Conservation (phyloP, 169 alveolate species). For the Plasmodium cynomolgi region DNA sequence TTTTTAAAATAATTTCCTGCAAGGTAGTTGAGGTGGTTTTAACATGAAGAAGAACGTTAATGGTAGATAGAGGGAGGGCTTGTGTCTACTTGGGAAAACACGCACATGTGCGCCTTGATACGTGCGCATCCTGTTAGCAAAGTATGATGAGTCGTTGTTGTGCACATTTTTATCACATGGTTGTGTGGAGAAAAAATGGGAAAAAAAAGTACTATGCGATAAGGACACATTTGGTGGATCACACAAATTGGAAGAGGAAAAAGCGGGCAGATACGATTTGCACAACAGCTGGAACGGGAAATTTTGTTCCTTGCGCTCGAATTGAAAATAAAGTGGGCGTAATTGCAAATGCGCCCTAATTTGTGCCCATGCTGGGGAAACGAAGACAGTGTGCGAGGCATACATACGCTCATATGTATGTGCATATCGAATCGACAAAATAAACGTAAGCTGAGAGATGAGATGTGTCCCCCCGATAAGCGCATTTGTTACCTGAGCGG, state of each 20-base stretch:
- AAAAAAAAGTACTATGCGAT: neutral
- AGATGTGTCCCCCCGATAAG: neutral
- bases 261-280: neutral
- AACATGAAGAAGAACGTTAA: neutral
- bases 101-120: neutral
- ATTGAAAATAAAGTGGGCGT: neutral
- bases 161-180: neutral
- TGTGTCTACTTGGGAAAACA: neutral
- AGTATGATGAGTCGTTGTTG: neutral
- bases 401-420: neutral
- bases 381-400: neutral
- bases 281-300: neutral
- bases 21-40: neutral
- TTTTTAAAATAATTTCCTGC: conserved; percentile 13
- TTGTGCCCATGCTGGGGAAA: neutral
- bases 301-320: neutral
- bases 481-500: conserved; percentile 22
- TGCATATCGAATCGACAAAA: neutral
- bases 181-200: neutral
- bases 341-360: neutral
- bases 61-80: neutral
- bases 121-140: neutral
- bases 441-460: neutral
- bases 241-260: neutral
- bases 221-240: neutral